Base-by-base conservation (phyloP, 768 basidiomycete species). In the Leucocoprinus sp. region DNA sequence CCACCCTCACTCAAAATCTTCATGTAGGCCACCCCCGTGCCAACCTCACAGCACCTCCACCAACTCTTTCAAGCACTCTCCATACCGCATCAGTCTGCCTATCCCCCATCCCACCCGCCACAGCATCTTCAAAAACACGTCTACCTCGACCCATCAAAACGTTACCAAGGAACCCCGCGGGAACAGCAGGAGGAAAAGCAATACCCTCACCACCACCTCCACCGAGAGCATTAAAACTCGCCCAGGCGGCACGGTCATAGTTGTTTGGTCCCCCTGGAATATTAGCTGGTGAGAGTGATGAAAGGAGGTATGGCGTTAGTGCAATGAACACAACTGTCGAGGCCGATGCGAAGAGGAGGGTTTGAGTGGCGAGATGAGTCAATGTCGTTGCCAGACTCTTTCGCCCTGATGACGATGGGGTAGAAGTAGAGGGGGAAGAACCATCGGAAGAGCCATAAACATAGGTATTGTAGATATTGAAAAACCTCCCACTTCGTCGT, bases 401-500 rank as follows among this genome's bases (percentile, higher is more conserved):
- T 19, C 29, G 26, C 15, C 2, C 15, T 4, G 26, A 3, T 9
- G 35, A 36, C 5, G 35, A 26, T 21, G 33, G 22, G 14, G 53
- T 38, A 2, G 51, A 61, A 53, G 54, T 65, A 14, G 59, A 57
- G 18, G 65, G 61, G 42, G 60, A 52, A 11, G 60, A 52, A 15
- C 57, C 43, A 17, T 60, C 67, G 7, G 60, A 53, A 15, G 58
- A 44, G 15, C 62, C 67, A 43, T 70, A 76, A 26, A 76, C 67
- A 43, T 76, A 76, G 6, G 85, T 89, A 61, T 90, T 90, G 62
- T 90, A 88, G 57, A 90, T 85, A 62, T 88, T 90, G 66, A 85
- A 90, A 60, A 90, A 88, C 40, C 80, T 71, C 39, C 69, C 71
- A 37, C 68, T 64, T 9, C 71, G 65, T 12, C 62, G 55, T 29